Evolutionary conservation across 345 rosid genomes (phyloP), one percentile per base, ranked within the genome.

Genomic region (Hibiscus mutabilis): DNA sequence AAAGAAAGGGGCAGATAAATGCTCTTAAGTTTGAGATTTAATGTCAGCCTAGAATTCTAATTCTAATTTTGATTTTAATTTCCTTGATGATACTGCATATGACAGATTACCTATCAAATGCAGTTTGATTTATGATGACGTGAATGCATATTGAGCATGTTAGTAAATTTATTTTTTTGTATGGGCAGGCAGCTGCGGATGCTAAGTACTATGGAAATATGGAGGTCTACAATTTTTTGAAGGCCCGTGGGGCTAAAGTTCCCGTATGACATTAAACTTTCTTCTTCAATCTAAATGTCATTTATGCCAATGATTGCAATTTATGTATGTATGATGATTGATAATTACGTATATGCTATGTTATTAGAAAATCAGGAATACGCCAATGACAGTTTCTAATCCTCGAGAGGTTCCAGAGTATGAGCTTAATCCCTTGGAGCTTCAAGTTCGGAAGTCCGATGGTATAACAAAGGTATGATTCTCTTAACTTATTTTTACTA

Each of bases 341-440:
- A 60, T 74, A 40, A 60, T 74, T 25, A 64, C 70, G 47, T 72
- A 59, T 60, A 42, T 72, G 10, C 65, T 44, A 35, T 78, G 66
- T 56, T 35, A 78, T 60, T 79, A 95, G 99, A 92, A 92, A 89
- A 88, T 85, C 65, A 92, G 90, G 85, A 92, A 82, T 81, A 95
- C 99, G 16, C 99, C 99, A 11, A 95, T 95, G 99, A 44, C 92
- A 7, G 97, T 95, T 60, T 79, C 92, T 6, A 88, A 92, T 82
- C 96, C 99, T 66, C 81, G 87, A 75, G 97, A 90, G 81, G 86
- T 95, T 47, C 99, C 99, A 4, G 99, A 92, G 72, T 95, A 95
- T 60, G 97, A 95, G 82, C 97, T 95, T 65, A 89, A 90, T 72
- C 99, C 99, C 21, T 79, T 86, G 16, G 99, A 95, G 79, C 87